phyloP scores from a whole-genome alignment of 352 stramenopile species.

The Blastocystis sp. region DNA sequence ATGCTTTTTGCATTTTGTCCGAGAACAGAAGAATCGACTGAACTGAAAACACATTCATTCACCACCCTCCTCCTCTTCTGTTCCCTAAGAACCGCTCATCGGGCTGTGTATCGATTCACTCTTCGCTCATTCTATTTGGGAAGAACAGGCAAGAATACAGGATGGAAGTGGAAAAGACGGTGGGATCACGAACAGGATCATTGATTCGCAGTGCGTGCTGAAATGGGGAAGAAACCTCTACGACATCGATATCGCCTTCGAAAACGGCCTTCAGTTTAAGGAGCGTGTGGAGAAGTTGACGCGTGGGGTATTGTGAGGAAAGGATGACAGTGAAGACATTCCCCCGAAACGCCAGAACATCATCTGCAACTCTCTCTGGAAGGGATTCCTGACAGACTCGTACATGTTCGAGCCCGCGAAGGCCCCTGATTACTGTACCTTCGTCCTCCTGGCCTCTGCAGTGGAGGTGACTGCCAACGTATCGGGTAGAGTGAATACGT shows the following conservation, averaged over 20 bases:
- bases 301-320: too few species aligned
- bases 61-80: too few species aligned
- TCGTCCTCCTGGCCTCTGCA: slow-evolving; percentile 17
- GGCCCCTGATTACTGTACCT: slow-evolving; percentile 2
- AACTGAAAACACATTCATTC: too few species aligned
- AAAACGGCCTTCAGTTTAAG: not conserved
- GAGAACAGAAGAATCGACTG: too few species aligned
- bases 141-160: not conserved
- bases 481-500: not conserved
- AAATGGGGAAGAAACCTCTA: slow-evolving; percentile 30
- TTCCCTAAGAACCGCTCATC: too few species aligned
- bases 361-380: slow-evolving; percentile 38
- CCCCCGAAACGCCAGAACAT: not conserved
- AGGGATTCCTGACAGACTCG: slow-evolving; percentile 25
- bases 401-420: not conserved
- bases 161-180: not conserved
- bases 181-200: not conserved
- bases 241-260: not conserved
- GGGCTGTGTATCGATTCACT: not conserved
- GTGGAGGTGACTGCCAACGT: slow-evolving; percentile 5
- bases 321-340: not conserved
- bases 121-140: not conserved
- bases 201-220: not conserved
- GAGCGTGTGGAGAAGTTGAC: not conserved
- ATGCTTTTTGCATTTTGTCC: too few species aligned